Percentiles rank a stretch among this genome's conserved stretches.
Conservation (phyloP, 805 yeast species). For the Jamesozyma lodderae region DNA sequence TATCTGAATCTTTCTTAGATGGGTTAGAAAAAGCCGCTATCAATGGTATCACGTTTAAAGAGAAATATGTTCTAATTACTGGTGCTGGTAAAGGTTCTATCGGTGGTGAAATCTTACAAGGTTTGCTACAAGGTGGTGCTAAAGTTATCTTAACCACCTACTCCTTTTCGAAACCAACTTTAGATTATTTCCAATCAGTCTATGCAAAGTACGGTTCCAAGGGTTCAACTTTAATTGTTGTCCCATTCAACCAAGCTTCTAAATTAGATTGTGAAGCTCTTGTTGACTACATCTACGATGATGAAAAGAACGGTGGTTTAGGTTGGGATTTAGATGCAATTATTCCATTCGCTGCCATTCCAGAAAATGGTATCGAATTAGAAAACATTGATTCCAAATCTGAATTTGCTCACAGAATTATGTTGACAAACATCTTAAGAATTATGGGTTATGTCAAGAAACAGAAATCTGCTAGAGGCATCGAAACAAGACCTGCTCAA, state of each 20-base stretch:
- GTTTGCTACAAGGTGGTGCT: conserved; percentile 95
- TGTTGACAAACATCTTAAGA: conserved; percentile 92
- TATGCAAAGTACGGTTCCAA: conserved; percentile 89
- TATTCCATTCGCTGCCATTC: conserved; percentile 97
- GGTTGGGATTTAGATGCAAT: conserved; percentile 97
- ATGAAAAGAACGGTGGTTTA: conserved; percentile 76
- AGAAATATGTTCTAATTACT: conserved; percentile 82
- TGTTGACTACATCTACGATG: conserved; percentile 76
- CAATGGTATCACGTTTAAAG: conserved; percentile 85
- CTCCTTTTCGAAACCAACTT: conserved; percentile 84
- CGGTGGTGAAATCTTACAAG: conserved; percentile 94
- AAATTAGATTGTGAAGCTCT: conserved; percentile 85
- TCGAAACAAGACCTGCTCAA: conserved; percentile 97
- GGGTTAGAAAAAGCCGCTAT: conserved; percentile 91
- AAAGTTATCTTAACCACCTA: conserved; percentile 94
- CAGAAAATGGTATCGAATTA: conserved; percentile 95
- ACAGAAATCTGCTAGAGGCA: conserved; percentile 64
- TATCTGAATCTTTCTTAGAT: conserved; percentile 73
- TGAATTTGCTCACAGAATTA: conserved; percentile 96
- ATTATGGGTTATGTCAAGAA: conserved; percentile 83
- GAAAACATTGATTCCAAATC: conserved; percentile 90
- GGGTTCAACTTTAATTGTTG: conserved; percentile 88
- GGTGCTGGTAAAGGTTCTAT: conserved; percentile 99
- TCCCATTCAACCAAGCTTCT: conserved; percentile 98
- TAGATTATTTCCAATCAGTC: conserved; percentile 90